A percentile compares a stretch with the other conserved stretches of the same genome.
phyloP scores from a whole-genome alignment of 2,329 filamentous ascomycete species.

The Cordyceps cateniannulata region DNA sequence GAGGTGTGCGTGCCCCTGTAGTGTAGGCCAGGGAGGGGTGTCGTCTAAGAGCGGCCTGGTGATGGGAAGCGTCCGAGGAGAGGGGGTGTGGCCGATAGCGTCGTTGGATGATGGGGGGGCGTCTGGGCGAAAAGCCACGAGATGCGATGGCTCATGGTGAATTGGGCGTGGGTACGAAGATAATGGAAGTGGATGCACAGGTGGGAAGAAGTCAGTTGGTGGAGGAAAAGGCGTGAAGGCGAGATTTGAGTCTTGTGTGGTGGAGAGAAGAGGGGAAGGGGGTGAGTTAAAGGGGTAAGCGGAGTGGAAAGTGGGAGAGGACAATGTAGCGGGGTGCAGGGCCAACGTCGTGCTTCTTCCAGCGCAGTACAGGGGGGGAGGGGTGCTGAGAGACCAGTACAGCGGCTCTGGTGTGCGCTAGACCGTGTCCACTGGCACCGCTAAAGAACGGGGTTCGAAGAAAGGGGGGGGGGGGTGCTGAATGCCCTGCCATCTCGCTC shows the following conservation, averaged over 20 bases:
- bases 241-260: not conserved
- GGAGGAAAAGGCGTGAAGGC: not conserved
- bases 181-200: constrained; percentile 11
- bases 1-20: not conserved
- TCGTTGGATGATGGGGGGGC: constrained; percentile 6
- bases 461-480: not conserved
- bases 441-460: not conserved
- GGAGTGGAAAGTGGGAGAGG: not conserved
- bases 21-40: not conserved
- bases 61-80: not conserved
- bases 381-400: not conserved
- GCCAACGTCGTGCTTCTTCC: not conserved
- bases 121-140: constrained; percentile 7
- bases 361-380: not conserved
- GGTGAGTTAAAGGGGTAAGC: not conserved
- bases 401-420: not conserved
- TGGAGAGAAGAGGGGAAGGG: not conserved
- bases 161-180: constrained; percentile 7
- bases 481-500: not conserved
- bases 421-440: not conserved
- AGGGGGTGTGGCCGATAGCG: not conserved
- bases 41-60: not conserved
- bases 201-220: constrained; percentile 2
- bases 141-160: constrained; percentile 9
- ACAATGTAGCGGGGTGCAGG: not conserved